Evolutionary conservation across 1,139 yeast species (phyloP).

Genomic region (Kodamaea suecica): DNA sequence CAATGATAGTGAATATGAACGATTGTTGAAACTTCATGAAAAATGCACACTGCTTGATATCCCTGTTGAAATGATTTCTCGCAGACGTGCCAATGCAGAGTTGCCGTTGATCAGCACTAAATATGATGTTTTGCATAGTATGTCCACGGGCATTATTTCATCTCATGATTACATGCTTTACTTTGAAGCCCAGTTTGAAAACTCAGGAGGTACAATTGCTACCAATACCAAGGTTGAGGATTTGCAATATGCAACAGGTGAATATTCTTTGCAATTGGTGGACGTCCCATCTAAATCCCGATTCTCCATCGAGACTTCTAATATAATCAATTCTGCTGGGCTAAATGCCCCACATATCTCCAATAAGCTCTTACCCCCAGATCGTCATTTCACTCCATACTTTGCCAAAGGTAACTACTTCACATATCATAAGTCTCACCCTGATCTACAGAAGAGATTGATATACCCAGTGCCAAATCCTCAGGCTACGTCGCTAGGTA

Average conservation of each 20-base stretch:
- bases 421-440: conserved; percentile 36
- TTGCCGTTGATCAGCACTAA: conserved; percentile 70
- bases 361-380: conserved; percentile 64
- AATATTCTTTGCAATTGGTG: conserved; percentile 29
- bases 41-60: conserved; percentile 51
- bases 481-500: conserved; percentile 74
- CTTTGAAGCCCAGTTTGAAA: conserved; percentile 50
- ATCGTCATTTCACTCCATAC: conserved; percentile 53
- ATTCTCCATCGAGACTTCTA: conserved; percentile 50
- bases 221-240: conserved; percentile 55
- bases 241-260: conserved; percentile 28
- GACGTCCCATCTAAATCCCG: conserved; percentile 34
- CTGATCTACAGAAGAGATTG: conserved; percentile 41
- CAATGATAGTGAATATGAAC: conserved; percentile 57
- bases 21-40: conserved; percentile 50
- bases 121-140: conserved; percentile 66
- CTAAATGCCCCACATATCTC: conserved; percentile 66
- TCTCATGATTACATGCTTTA: conserved; percentile 73
- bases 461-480: conserved; percentile 80
- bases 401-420: conserved; percentile 88
- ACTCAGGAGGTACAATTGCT: conserved; percentile 63
- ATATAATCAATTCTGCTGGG: conserved; percentile 77
- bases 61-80: conserved; percentile 55
- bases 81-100: conserved; percentile 36
- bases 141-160: conserved; percentile 80